A percentile compares a stretch with the other conserved stretches of the same genome.
phyloP scores from a whole-genome alignment of 305 asterid genomes.

The Plantago rigida region DNA sequence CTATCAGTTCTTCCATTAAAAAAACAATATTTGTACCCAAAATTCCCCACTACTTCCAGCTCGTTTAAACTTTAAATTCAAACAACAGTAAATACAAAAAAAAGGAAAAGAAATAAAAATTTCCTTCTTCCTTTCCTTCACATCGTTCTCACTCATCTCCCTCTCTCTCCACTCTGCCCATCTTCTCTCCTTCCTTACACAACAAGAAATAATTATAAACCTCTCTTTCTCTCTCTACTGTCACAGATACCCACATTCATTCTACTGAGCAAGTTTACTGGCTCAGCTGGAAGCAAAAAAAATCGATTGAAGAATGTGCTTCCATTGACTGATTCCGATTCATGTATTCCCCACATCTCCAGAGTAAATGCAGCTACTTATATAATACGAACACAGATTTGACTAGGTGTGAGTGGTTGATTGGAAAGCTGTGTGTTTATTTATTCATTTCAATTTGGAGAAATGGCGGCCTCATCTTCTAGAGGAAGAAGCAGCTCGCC shows the following conservation, averaged over 20 bases:
- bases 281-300: background rate
- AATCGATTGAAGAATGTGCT: background rate
- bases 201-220: background rate
- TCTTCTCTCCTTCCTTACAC: background rate
- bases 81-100: no score
- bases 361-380: background rate
- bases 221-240: background rate
- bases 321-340: background rate
- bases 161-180: background rate
- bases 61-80: background rate
- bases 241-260: background rate
- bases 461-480: conserved; percentile 82
- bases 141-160: background rate
- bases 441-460: conserved; percentile 15
- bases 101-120: no score
- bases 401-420: background rate
- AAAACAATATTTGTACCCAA: background rate
- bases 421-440: background rate
- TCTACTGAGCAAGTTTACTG: background rate
- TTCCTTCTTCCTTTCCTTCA: background rate
- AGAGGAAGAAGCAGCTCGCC: conserved; percentile 88
- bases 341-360: background rate
- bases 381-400: background rate
- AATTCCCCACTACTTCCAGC: background rate
- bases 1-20: background rate